These are phyloP conservation scores for Cetradonia linearis DNA, from an alignment of 495 filamentous ascomycete genomes.

Conservation along the genomic window DNA sequence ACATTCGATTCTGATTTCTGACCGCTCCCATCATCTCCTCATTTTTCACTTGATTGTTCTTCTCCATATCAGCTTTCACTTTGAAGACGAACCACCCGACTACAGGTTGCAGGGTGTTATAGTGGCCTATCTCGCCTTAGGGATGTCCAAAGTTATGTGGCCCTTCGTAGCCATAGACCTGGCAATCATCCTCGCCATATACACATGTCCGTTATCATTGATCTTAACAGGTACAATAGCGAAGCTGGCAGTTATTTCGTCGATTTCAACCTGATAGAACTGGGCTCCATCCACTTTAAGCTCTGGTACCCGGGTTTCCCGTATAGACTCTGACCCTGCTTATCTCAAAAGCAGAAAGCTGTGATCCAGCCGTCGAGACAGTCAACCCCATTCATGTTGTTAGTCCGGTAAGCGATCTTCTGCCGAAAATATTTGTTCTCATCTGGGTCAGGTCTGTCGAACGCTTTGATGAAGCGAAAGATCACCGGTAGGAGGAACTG, in stretches of 20 bases:
- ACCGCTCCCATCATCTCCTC: too few species aligned
- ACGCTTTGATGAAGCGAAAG: conserved; percentile 23
- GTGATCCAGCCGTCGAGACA: conserved; percentile 38
- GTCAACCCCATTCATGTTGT: conserved; percentile 25
- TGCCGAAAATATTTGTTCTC: conserved; percentile 36
- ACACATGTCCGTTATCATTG: conserved; percentile 24
- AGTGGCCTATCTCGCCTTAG: not conserved
- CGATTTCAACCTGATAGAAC: conserved; percentile 22
- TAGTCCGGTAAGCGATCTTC: conserved; percentile 21
- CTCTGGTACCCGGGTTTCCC: not conserved
- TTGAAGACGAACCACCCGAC: not conserved
- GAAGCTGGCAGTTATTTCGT: conserved; percentile 25
- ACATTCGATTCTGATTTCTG: too few species aligned
- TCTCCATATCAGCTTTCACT: too few species aligned
- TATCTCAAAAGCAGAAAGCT: conserved; percentile 39
- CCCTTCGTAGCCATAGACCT: conserved; percentile 28
- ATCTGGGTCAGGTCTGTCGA: conserved; percentile 20
- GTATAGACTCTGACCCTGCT: conserved; percentile 26
- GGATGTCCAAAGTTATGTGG: conserved; percentile 17
- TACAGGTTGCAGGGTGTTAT: not conserved
- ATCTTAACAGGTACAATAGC: conserved; percentile 28
- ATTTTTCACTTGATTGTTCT: not conserved
- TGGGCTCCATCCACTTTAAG: conserved; percentile 20
- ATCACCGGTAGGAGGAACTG: conserved; percentile 25
- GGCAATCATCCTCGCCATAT: conserved; percentile 28